A percentile compares a stretch with the other conserved stretches of the same genome.
phyloP scores from a whole-genome alignment of 1,284 basidiomycete species.

The Afroboletus lepidellus region DNA sequence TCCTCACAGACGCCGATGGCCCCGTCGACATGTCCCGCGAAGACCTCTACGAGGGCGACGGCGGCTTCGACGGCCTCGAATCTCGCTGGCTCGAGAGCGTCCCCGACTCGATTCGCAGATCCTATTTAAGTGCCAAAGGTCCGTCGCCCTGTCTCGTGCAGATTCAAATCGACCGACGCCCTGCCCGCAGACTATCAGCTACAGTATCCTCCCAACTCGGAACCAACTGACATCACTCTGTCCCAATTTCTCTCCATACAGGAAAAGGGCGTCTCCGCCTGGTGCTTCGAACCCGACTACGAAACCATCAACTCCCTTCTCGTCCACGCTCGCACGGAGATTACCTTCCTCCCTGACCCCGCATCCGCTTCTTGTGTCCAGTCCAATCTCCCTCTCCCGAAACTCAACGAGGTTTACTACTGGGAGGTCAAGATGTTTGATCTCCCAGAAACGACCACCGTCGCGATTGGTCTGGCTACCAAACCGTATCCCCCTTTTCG shows the following conservation, averaged over 20 bases:
- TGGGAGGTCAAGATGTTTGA: slow-evolving; percentile 99
- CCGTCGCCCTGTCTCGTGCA: slow-evolving; percentile 27
- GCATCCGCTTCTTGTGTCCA: slow-evolving; percentile 90
- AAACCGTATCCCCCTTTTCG: slow-evolving; percentile 94
- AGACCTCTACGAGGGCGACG: slow-evolving; percentile 86
- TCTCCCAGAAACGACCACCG: slow-evolving; percentile 78
- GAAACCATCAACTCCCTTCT: slow-evolving; percentile 88
- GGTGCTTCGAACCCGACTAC: slow-evolving; percentile 97
- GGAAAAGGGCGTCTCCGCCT: slow-evolving; percentile 96
- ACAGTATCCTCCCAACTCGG: slow-evolving; percentile 90
- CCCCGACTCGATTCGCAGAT: slow-evolving; percentile 63
- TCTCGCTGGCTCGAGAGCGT: slow-evolving; percentile 89
- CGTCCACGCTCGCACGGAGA: slow-evolving; percentile 91
- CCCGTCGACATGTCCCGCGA: slow-evolving; percentile 92
- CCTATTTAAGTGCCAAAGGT: slow-evolving; percentile 90
- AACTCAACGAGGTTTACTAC: slow-evolving; percentile 96
- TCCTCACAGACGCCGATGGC: slow-evolving; percentile 85
- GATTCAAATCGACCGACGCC: slow-evolving; percentile 1
- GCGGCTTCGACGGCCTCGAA: slow-evolving; percentile 90
- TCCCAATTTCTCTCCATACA: slow-evolving; percentile 97
- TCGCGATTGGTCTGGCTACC: slow-evolving; percentile 88
- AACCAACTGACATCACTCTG: slow-evolving; percentile 92
- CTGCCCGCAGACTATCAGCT: slow-evolving; percentile 75
- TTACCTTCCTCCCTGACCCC: slow-evolving; percentile 94
- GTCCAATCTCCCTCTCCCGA: slow-evolving; percentile 91